phyloP scores from a whole-genome alignment of 2,329 filamentous ascomycete genomes.

The Mycogone perniciosa region DNA sequence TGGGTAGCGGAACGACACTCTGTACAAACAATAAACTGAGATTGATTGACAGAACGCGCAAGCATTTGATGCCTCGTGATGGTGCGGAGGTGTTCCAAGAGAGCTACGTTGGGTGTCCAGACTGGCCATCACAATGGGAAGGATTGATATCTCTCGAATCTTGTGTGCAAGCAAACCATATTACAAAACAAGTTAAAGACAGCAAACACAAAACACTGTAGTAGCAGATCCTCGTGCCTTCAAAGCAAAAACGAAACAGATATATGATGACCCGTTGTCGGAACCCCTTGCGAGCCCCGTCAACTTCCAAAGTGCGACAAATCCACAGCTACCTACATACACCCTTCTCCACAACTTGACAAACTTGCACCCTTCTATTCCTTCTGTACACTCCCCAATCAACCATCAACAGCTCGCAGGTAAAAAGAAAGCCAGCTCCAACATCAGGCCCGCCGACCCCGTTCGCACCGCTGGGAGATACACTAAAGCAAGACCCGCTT shows the following conservation, averaged over 20 bases:
- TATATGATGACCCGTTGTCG: slow-evolving; percentile 41
- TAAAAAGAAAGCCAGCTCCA: slow-evolving; percentile 19
- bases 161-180: slow-evolving; percentile 8
- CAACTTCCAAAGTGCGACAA: slow-evolving; percentile 16
- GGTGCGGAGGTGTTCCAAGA: neutral
- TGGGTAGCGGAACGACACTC: neutral
- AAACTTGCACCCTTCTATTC: slow-evolving; percentile 15
- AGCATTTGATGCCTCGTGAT: neutral
- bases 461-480: slow-evolving; percentile 25
- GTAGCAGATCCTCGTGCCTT: slow-evolving; percentile 22
- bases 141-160: slow-evolving; percentile 3
- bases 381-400: slow-evolving; percentile 21
- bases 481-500: slow-evolving; percentile 31
- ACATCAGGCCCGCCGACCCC: slow-evolving; percentile 27
- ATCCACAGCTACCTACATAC: slow-evolving; percentile 14
- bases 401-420: slow-evolving; percentile 24
- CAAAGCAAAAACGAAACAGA: slow-evolving; percentile 23
- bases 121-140: neutral
- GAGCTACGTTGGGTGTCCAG: too few relatives aligned
- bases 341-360: slow-evolving; percentile 7
- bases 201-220: slow-evolving; percentile 22
- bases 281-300: slow-evolving; percentile 31
- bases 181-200: slow-evolving; percentile 13
- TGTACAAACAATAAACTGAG: neutral
- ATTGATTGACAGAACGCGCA: neutral